Evolutionary conservation across 2,329 filamentous ascomycete species (phyloP), one percentile per base, ranked within the genome.

Genomic region (Epichloe amarillans): DNA sequence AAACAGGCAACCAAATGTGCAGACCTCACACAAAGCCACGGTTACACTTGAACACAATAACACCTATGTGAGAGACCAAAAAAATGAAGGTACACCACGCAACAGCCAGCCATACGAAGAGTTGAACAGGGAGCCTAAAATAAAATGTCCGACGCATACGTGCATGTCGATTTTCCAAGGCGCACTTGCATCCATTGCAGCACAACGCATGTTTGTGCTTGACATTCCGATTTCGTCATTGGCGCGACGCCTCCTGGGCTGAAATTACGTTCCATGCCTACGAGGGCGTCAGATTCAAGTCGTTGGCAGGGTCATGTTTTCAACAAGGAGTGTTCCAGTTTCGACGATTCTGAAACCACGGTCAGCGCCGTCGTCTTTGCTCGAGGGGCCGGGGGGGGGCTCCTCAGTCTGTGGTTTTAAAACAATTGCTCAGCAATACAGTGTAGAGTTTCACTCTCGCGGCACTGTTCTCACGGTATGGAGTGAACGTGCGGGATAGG

Each of bases 131-230:
- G 8, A 44, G 3, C 15, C 15, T 14, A 3, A 5, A 37, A 26
- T 7, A 43, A 49, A 50, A 38, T 44, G 35, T 40, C 41, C 48
- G 48, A 50, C 41, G 48, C 48, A 23, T 45, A 39, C 41, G 35
- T 50, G 41, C 48, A 50, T 46, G n/a, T 45, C 36, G 14, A 44
- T 30, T 30, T 30, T 11, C 26, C 26, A 30, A 30, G 26, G 26
- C 23, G 47, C 26, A 41, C 26, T 43, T 49, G 38, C 40, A 36
- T 49, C 19, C 19, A 15, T 30, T 40, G 47, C 39, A 11, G 33
- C 47, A 49, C 47, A 30, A 19, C 15, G 33, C 39, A n/a, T 50
- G 11, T 43, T 5, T 45, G 42, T 50, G 48, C 35, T 33, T 39
- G 41, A 19, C 21, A 38, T 30, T 47, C 45, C 19, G 8, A 15